Evolutionary conservation across 208 protist species (phyloP).

Genomic region (Trypanosoma lewisi): DNA sequence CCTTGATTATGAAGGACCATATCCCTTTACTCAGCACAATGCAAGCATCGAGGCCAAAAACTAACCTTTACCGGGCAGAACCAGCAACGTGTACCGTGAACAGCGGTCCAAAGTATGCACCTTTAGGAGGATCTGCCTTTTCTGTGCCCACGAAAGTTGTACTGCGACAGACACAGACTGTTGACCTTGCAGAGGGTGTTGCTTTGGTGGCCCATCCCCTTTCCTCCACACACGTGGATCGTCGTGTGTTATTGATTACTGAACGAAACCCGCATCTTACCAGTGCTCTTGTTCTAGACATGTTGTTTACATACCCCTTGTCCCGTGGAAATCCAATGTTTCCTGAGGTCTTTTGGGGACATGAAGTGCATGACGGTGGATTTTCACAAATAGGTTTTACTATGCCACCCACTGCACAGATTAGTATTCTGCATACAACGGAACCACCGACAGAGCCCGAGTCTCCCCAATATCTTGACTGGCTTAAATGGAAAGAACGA

Average conservation of each 20-base stretch:
- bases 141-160: conserved; percentile 49
- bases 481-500: conserved; percentile 62
- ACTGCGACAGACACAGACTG: conserved; percentile 28
- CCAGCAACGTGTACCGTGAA: conserved; percentile 18
- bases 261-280: conserved; percentile 61
- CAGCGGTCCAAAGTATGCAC: conserved; percentile 34
- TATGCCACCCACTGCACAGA: conserved; percentile 84
- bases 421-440: conserved; percentile 76
- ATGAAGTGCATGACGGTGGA: conserved; percentile 84
- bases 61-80: conserved; percentile 44
- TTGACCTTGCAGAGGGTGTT: conserved; percentile 63
- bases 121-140: conserved; percentile 25
- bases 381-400: conserved; percentile 83
- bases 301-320: conserved; percentile 74
- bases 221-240: conserved; percentile 76
- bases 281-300: conserved; percentile 74
- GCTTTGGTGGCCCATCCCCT: conserved; percentile 79
- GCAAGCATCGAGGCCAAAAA: conserved; percentile 32
- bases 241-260: conserved; percentile 78
- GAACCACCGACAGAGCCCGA: conserved; percentile 43
- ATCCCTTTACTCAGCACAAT: conserved; percentile 32
- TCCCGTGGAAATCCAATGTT: conserved; percentile 85
- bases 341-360: conserved; percentile 88
- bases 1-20: conserved; percentile 49
- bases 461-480: conserved; percentile 34